A percentile compares a stretch with the other conserved stretches of the same genome.
Evolutionary conservation across 192 early-diverging fungal species (phyloP).

Genomic region (Umbelopsis ramanniana): DNA sequence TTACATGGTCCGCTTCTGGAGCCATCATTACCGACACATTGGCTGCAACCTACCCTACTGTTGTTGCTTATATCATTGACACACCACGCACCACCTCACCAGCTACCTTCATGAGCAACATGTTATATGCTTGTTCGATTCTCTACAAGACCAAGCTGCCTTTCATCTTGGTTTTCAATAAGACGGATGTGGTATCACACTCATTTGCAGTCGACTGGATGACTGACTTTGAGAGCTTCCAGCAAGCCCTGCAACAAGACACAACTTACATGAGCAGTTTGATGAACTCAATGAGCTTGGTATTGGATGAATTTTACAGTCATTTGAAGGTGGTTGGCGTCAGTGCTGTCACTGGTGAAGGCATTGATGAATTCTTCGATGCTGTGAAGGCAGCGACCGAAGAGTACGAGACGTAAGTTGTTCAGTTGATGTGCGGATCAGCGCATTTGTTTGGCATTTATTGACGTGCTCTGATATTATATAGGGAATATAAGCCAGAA

Average conservation of each 20-base stretch:
- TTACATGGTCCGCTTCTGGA: conserved; percentile 98
- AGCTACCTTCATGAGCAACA: conserved; percentile 98
- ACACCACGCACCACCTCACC: conserved; percentile 91
- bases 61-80: conserved; percentile 93
- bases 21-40: conserved; percentile 94
- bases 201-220: conserved; percentile 95
- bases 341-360: conserved; percentile 89
- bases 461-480: neutral
- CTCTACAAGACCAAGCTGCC: conserved; percentile 98
- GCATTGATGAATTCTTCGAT: conserved; percentile 89
- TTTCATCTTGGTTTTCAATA: conserved; percentile 96
- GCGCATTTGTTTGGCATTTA: neutral
- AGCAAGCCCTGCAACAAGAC: conserved; percentile 83
- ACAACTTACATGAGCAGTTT: conserved; percentile 90
- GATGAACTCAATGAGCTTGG: conserved; percentile 94
- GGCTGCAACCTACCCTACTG: conserved; percentile 89
- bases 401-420: conserved; percentile 78
- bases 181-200: conserved; percentile 90
- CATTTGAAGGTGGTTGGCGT: conserved; percentile 85
- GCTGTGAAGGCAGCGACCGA: conserved; percentile 78
- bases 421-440: neutral
- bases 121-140: conserved; percentile 96
- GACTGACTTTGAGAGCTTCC: conserved; percentile 95
- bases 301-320: conserved; percentile 96
- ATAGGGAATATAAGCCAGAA: conserved; percentile 81